Percentiles rank a stretch among this genome's conserved stretches.
Evolutionary conservation across 208 protist genomes (phyloP).

Genomic region (Trypanosoma scelopori): DNA sequence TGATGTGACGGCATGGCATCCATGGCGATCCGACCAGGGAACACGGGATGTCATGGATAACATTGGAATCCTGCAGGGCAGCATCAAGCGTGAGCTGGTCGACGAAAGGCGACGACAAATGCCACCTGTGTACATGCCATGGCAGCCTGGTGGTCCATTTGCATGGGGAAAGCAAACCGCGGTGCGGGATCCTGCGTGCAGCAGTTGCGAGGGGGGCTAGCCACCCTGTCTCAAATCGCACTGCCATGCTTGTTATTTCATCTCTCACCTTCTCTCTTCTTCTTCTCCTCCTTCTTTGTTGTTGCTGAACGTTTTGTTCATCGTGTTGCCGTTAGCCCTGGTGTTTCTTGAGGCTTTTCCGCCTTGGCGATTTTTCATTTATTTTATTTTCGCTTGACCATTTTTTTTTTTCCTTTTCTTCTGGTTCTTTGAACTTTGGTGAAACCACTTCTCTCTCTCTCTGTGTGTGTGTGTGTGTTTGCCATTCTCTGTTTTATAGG

Average conservation of each 20-base stretch:
- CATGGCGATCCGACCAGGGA: constrained; percentile 66
- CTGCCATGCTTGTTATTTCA: constrained; percentile 2
- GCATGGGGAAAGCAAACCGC: constrained; percentile 24
- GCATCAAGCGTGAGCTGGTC: constrained; percentile 56
- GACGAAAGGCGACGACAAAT: constrained; percentile 59
- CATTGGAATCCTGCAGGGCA: constrained; percentile 77
- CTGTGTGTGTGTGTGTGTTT: constrained; percentile 6
- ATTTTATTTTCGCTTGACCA: no score
- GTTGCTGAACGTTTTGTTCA: not conserved
- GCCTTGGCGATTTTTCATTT: not conserved
- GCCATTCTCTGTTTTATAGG: constrained; percentile 7
- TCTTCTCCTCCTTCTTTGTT: constrained; percentile 1
- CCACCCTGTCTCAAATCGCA: no score
- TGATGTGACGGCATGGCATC: constrained; percentile 63
- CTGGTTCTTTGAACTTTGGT: no score
- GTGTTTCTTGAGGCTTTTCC: no score
- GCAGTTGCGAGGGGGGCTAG: no score
- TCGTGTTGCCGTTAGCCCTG: no score
- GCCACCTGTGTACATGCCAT: constrained; percentile 72
- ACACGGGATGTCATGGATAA: constrained; percentile 77
- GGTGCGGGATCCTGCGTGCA: not conserved
- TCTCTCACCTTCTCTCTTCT: not conserved
- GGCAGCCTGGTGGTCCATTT: constrained; percentile 80
- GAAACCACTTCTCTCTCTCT: constrained; percentile 6
- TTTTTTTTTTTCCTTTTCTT: no score